These are phyloP conservation scores for Kodamaea neixiangensis DNA, from an alignment of 805 yeast genomes.

Conservation along the genomic window DNA sequence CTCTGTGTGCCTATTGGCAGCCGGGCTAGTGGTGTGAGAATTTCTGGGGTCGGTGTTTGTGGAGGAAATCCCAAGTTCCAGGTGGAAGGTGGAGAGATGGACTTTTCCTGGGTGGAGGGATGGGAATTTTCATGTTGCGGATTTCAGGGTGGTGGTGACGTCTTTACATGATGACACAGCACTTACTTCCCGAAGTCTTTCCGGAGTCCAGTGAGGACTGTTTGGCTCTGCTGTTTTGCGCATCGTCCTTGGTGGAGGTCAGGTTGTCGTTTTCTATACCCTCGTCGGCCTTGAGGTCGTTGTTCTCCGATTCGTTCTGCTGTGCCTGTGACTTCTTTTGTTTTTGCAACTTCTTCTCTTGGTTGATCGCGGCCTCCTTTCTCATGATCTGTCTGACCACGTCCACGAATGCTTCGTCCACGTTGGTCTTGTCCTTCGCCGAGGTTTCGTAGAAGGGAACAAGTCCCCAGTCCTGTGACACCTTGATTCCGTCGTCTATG, in stretches of 20 bases:
- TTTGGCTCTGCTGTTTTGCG: conserved; percentile 19
- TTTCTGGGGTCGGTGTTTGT: neutral
- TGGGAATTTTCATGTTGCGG: no score
- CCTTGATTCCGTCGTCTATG: conserved; percentile 79
- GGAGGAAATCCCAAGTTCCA: neutral
- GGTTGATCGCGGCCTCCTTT: conserved; percentile 55
- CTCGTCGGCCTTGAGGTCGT: conserved; percentile 4
- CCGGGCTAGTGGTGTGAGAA: neutral
- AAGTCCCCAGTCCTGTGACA: conserved; percentile 83
- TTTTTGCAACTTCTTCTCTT: conserved; percentile 47
- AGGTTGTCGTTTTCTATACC: conserved; percentile 3
- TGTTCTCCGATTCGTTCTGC: conserved; percentile 8
- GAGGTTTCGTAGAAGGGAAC: conserved; percentile 92
- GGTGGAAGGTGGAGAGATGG: no score
- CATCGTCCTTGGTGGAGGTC: conserved; percentile 12
- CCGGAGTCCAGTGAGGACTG: conserved; percentile 20
- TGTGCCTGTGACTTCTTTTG: conserved; percentile 23
- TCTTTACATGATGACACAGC: conserved; percentile 33
- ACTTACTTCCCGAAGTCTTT: conserved; percentile 22
- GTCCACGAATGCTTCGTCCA: conserved; percentile 87
- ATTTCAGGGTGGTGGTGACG: no score
- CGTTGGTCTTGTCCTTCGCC: conserved; percentile 87
- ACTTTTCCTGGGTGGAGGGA: no score
- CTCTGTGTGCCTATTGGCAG: neutral
- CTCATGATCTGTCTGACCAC: conserved; percentile 88